Conservation (phyloP, 352 stramenopile species). For the Globisporangium perplexum region DNA sequence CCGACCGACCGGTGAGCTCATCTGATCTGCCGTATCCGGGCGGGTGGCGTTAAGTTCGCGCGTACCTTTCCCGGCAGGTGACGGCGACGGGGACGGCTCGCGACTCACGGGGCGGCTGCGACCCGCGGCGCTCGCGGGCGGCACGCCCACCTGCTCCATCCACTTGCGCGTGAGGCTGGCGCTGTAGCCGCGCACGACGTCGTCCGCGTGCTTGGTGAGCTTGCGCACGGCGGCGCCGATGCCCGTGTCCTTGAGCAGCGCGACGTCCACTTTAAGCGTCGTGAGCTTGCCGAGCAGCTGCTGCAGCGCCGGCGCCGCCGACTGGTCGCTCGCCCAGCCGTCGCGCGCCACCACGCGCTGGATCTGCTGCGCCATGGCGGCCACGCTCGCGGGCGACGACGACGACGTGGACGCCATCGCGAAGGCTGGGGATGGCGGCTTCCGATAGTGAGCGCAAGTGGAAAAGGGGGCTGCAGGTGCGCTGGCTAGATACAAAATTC, state of each 20-base stretch:
- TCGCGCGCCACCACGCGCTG: slow-evolving; percentile 50
- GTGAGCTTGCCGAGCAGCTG: slow-evolving; percentile 66
- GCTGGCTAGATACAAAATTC: background rate
- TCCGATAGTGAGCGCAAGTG: background rate
- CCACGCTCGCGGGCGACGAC: slow-evolving; percentile 16
- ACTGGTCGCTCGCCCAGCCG: slow-evolving; percentile 57
- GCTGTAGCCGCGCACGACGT: slow-evolving; percentile 77
- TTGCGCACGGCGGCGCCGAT: slow-evolving; percentile 82
- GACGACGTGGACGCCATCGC: background rate
- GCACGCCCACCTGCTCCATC: slow-evolving; percentile 66
- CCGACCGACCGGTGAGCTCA: background rate
- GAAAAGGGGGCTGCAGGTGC: background rate
- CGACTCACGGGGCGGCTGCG: slow-evolving; percentile 1
- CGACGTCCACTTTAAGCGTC: slow-evolving; percentile 70
- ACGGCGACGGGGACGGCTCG: slow-evolving; percentile 1
- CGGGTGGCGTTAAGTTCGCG: background rate
- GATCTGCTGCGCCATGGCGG: slow-evolving; percentile 68
- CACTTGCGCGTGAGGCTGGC: slow-evolving; percentile 79
- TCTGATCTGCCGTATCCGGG: too few relatives aligned
- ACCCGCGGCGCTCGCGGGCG: slow-evolving; percentile 3
- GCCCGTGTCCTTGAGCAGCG: slow-evolving; percentile 66
- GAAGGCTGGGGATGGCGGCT: background rate
- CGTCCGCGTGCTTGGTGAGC: slow-evolving; percentile 81
- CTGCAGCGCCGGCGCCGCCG: slow-evolving; percentile 57
- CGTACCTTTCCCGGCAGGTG: slow-evolving; percentile 5